Conservation (phyloP, 441 rosid species). For the Geranium incanum region DNA sequence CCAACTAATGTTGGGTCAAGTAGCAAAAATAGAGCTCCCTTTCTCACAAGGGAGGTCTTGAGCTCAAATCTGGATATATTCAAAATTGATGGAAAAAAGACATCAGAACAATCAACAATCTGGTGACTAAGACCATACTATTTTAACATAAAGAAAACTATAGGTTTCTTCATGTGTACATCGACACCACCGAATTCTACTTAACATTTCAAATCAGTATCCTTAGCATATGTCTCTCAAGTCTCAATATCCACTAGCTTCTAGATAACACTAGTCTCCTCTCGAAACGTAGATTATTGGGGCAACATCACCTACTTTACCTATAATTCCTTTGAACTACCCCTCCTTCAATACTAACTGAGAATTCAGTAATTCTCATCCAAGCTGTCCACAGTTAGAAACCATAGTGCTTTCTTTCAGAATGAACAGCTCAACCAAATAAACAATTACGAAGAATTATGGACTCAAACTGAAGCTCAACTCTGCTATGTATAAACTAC, state of each 20-base stretch:
- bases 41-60: too few species aligned
- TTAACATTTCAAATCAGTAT: background rate
- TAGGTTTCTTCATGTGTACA: background rate
- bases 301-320: background rate
- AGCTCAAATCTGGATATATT: too few species aligned
- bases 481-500: too few species aligned
- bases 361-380: background rate
- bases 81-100: too few species aligned
- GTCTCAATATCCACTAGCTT: background rate
- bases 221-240: background rate
- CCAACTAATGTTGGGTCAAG: too few species aligned
- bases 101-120: background rate
- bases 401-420: background rate
- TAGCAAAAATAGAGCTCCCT: too few species aligned
- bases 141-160: background rate
- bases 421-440: background rate
- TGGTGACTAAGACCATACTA: background rate
- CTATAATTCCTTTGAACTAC: background rate
- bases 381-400: background rate
- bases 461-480: background rate
- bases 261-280: background rate
- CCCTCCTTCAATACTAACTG: background rate
- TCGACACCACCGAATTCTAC: background rate
- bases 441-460: background rate
- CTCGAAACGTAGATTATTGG: background rate